phyloP scores from a whole-genome alignment of 1,139 yeast species.

The Hyphopichia burtonii region DNA sequence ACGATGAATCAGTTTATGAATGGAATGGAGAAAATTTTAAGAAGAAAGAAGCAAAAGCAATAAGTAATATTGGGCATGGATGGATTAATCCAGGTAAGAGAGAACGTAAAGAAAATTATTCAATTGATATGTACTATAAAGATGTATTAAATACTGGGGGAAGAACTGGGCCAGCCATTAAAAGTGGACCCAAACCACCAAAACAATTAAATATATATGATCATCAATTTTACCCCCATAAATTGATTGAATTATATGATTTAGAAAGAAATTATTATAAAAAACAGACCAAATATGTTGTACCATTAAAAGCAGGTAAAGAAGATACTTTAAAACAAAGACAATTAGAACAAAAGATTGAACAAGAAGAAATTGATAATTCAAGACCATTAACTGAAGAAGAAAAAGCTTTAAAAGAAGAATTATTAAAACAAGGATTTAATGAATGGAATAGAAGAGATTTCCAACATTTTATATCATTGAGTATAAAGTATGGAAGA shows the following conservation, averaged over 20 bases:
- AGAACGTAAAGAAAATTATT: slow-evolving; percentile 76
- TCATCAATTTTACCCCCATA: slow-evolving; percentile 70
- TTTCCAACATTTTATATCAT: slow-evolving; percentile 62
- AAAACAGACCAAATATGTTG: slow-evolving; percentile 50
- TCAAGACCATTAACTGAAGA: slow-evolving; percentile 68
- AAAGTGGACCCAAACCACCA: slow-evolving; percentile 61
- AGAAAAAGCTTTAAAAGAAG: slow-evolving; percentile 57
- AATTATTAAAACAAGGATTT: slow-evolving; percentile 57
- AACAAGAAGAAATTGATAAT: slow-evolving; percentile 61
- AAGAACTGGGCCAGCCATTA: slow-evolving; percentile 33
- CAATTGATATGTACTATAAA: slow-evolving; percentile 75
- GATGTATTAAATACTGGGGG: slow-evolving; percentile 73
- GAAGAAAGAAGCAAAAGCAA: slow-evolving; percentile 47
- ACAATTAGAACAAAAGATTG: slow-evolving; percentile 53
- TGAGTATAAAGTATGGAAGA: slow-evolving; percentile 67
- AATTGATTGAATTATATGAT: slow-evolving; percentile 61
- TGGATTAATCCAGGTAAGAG: slow-evolving; percentile 79
- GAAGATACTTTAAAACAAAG: slow-evolving; percentile 44
- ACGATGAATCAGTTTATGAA: slow-evolving; percentile 71
- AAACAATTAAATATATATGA: slow-evolving; percentile 67
- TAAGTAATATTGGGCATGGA: slow-evolving; percentile 43
- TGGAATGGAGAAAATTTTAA: slow-evolving; percentile 86
- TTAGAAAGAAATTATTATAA: slow-evolving; percentile 61
- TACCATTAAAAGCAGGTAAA: slow-evolving; percentile 45
- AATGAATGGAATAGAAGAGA: slow-evolving; percentile 72